These are phyloP conservation scores for Xylaria sp. DNA, from an alignment of 2,329 filamentous ascomycete species.

Conservation along the genomic window DNA sequence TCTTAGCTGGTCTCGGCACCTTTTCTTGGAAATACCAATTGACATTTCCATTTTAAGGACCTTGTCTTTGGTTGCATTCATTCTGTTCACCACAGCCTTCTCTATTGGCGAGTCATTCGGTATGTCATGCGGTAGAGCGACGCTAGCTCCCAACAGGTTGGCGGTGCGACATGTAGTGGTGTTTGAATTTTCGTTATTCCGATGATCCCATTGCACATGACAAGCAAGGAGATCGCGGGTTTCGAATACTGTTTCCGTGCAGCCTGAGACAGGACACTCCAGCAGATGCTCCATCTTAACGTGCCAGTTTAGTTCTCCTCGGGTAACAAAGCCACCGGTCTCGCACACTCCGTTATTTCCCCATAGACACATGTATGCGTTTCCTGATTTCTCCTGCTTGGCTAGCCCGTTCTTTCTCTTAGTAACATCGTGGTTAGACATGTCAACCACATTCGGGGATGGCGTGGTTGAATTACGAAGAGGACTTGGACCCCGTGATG, in stretches of 20 bases:
- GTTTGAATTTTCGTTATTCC: slow-evolving; percentile 34
- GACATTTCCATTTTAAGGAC: slow-evolving; percentile 46
- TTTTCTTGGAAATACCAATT: slow-evolving; percentile 50
- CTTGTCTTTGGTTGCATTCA: slow-evolving; percentile 37
- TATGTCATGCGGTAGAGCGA: neutral
- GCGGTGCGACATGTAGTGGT: slow-evolving; percentile 35
- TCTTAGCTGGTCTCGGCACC: slow-evolving; percentile 51
- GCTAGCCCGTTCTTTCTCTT: slow-evolving; percentile 38
- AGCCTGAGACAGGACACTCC: slow-evolving; percentile 54
- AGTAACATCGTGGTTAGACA: neutral
- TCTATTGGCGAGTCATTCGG: neutral
- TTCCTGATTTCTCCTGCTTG: slow-evolving; percentile 33
- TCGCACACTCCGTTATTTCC: slow-evolving; percentile 48
- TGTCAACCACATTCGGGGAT: neutral
- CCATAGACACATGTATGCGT: slow-evolving; percentile 55
- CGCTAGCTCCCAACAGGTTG: slow-evolving; percentile 32
- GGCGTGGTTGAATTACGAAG: slow-evolving; percentile 33
- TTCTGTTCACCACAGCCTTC: slow-evolving; percentile 7
- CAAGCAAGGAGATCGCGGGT: slow-evolving; percentile 50
- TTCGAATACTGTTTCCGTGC: slow-evolving; percentile 52
- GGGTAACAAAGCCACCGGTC: slow-evolving; percentile 51
- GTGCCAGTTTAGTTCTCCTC: slow-evolving; percentile 55
- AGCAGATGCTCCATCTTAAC: slow-evolving; percentile 58
- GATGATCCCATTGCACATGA: slow-evolving; percentile 53
- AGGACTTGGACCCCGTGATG: slow-evolving; percentile 38